These are phyloP conservation scores for Cyclotella cryptica DNA, from an alignment of 108 stramenopile species.

Conservation along the genomic window DNA sequence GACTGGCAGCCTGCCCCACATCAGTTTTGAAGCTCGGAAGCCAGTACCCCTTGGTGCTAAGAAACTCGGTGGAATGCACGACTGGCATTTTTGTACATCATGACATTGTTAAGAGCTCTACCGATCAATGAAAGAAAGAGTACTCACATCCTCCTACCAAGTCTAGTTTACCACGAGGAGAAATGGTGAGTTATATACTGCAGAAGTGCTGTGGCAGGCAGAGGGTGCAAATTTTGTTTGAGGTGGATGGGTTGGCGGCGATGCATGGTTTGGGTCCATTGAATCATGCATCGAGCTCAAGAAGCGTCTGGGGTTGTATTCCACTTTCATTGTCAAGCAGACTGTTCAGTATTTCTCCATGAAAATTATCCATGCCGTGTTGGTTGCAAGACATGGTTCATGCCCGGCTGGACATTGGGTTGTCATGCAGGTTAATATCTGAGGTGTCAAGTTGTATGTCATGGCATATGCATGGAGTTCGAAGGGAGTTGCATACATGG, in stretches of 20 bases:
- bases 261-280: slow-evolving; percentile 35
- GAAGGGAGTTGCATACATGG: slow-evolving; percentile 7
- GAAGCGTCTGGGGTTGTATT: background rate
- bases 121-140: background rate
- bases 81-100: slow-evolving; percentile 23
- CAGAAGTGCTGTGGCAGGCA: slow-evolving; percentile 8
- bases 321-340: slow-evolving; percentile 14
- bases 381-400: background rate
- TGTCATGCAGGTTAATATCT: slow-evolving; percentile 12
- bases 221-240: background rate
- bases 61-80: slow-evolving; percentile 4
- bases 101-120: slow-evolving; percentile 6
- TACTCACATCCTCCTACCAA: slow-evolving; percentile 3
- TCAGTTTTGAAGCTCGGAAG: slow-evolving; percentile 23
- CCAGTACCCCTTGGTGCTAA: slow-evolving; percentile 24
- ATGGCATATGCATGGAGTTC: slow-evolving; percentile 27
- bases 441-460: slow-evolving; percentile 13
- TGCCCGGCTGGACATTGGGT: slow-evolving; percentile 22
- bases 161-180: background rate
- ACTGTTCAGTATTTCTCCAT: slow-evolving; percentile 14
- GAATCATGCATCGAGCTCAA: slow-evolving; percentile 4
- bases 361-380: slow-evolving; percentile 2
- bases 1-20: slow-evolving; percentile 28
- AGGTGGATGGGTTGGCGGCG: slow-evolving; percentile 19
- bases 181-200: background rate